Evolutionary conservation across 2,329 filamentous ascomycete genomes (phyloP).

Genomic region (Aspergillus pseudonomiae): DNA sequence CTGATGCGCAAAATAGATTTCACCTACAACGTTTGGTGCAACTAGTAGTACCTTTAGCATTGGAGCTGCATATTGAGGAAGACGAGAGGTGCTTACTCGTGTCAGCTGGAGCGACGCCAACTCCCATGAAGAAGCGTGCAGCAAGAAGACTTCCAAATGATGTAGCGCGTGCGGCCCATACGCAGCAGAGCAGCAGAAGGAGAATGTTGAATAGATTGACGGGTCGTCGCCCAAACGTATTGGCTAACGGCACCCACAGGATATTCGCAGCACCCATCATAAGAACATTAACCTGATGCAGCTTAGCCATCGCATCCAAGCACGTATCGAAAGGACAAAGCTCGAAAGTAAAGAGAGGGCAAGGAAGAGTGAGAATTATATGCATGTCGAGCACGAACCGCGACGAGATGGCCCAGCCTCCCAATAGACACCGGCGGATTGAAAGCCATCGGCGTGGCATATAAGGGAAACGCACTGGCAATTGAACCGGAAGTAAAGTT

Average conservation of each 20-base stretch:
- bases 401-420: constrained; percentile 13
- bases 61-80: neutral
- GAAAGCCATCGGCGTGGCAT: constrained; percentile 14
- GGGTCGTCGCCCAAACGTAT: constrained; percentile 12
- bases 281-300: constrained; percentile 9
- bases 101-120: constrained; percentile 15
- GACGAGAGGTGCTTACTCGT: constrained; percentile 5
- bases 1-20: constrained; percentile 18
- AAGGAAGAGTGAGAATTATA: neutral
- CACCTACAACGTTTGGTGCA: constrained; percentile 15
- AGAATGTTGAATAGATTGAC: constrained; percentile 13
- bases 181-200: constrained; percentile 9
- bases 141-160: constrained; percentile 13
- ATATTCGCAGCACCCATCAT: constrained; percentile 18
- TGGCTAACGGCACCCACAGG: constrained; percentile 17
- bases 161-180: constrained; percentile 11
- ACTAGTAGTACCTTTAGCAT: neutral
- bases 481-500: constrained; percentile 14
- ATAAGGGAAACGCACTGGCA: constrained; percentile 13
- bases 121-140: constrained; percentile 15
- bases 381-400: constrained; percentile 3
- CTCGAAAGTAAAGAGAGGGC: neutral
- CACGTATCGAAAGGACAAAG: neutral
- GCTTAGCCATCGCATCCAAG: neutral
- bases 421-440: constrained; percentile 14